Percentiles rank a stretch among this genome's conserved stretches.
phyloP scores from a whole-genome alignment of 2,329 filamentous ascomycete species.

The Aspergillus sp. region DNA sequence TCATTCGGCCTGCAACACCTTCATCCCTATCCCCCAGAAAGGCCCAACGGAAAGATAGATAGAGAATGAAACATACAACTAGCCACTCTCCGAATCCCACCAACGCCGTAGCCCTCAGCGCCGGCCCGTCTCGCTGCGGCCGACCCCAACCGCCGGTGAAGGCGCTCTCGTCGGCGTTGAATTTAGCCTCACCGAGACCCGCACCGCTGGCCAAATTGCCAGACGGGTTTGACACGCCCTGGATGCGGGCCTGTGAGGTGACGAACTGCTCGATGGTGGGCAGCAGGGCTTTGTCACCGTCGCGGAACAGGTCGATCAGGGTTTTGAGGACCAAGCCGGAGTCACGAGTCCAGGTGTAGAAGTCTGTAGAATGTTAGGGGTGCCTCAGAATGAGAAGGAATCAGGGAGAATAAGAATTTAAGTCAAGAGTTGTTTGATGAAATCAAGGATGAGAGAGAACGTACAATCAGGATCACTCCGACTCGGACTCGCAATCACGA shows the following conservation, averaged over 20 bases:
- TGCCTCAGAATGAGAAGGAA: too few species aligned
- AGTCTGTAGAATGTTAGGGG: constrained; percentile 53
- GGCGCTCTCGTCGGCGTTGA: constrained; percentile 60
- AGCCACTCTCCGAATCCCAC: constrained; percentile 73
- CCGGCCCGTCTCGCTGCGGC: constrained; percentile 76
- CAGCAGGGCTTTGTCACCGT: constrained; percentile 61
- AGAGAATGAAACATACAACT: constrained; percentile 37
- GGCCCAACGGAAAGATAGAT: too few species aligned
- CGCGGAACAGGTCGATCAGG: constrained; percentile 66
- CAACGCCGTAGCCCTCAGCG: constrained; percentile 71
- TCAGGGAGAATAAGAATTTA: too few species aligned
- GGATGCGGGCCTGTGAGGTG: constrained; percentile 63
- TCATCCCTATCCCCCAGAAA: background rate
- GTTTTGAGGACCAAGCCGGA: constrained; percentile 68
- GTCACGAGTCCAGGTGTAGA: constrained; percentile 77
- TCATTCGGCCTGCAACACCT: too few species aligned
- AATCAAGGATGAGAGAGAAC: constrained; percentile 19
- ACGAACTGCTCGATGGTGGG: constrained; percentile 67
- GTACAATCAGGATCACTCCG: constrained; percentile 55
- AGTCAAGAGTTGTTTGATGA: too few species aligned
- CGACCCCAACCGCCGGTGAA: constrained; percentile 70
- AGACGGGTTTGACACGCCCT: constrained; percentile 68
- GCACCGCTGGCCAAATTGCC: constrained; percentile 51
- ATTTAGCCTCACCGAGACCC: constrained; percentile 72
- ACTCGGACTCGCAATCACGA: constrained; percentile 57